These are phyloP conservation scores for Neobulgaria alba DNA, from an alignment of 2,329 filamentous ascomycete species.

Conservation along the genomic window DNA sequence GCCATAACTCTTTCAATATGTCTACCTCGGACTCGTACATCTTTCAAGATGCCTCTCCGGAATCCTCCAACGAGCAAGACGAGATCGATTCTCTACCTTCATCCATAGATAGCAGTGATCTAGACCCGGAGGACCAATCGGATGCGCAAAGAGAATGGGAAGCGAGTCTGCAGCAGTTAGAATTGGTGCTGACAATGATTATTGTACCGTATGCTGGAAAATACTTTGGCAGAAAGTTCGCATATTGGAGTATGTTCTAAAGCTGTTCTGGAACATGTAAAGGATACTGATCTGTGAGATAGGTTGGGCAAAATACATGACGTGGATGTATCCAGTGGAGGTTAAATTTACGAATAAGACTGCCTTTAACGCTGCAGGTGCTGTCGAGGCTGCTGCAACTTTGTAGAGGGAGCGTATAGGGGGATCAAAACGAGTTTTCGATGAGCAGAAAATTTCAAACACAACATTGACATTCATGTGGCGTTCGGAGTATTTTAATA, in stretches of 20 bases:
- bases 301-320: conserved; percentile 93
- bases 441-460: no score
- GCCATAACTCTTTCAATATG: no score
- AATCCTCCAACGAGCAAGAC: conserved; percentile 42
- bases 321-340: conserved; percentile 84
- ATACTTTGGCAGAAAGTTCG: conserved; percentile 88
- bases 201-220: conserved; percentile 90
- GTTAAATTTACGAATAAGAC: conserved; percentile 56
- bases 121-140: conserved; percentile 51
- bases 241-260: conserved; percentile 79
- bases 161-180: conserved; percentile 84
- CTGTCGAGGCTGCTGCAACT: conserved; percentile 45
- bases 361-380: conserved; percentile 54
- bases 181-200: conserved; percentile 89
- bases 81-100: conserved; percentile 59
- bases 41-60: conserved; percentile 33
- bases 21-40: conserved; percentile 25
- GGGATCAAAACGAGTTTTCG: no score
- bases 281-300: conserved; percentile 8
- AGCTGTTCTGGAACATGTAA: neutral
- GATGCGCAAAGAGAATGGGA: conserved; percentile 96
- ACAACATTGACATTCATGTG: neutral
- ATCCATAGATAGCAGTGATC: conserved; percentile 42
- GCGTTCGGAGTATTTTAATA: neutral
- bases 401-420: conserved; percentile 17